These are phyloP conservation scores for Triangularia verruculosa DNA, from an alignment of 2,329 filamentous ascomycete genomes.

Conservation along the genomic window DNA sequence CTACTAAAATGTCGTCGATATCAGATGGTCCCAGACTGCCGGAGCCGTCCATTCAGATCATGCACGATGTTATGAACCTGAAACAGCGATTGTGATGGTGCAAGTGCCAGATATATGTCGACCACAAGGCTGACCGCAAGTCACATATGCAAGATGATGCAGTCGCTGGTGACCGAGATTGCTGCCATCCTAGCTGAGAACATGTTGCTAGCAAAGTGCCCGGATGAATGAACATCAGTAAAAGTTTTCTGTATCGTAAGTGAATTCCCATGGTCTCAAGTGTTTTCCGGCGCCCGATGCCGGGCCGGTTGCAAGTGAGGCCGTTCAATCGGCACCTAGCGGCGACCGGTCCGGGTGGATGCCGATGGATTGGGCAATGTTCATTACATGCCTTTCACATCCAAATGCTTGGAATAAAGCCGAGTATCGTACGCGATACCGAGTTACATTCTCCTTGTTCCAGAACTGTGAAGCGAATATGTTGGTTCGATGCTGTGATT, in stretches of 20 bases:
- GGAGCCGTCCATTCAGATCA: background rate
- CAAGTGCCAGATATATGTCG: background rate
- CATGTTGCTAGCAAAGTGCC: no score
- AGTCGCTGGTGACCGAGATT: background rate
- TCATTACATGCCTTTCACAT: no score
- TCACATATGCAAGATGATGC: background rate
- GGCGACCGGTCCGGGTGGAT: background rate
- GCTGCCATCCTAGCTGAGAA: no score
- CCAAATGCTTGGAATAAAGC: background rate
- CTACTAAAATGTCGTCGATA: background rate
- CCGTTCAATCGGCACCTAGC: background rate
- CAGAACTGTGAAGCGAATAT: background rate
- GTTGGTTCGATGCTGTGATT: conserved; percentile 15
- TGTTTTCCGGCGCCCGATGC: no score
- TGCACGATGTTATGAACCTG: background rate
- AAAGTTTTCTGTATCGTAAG: no score
- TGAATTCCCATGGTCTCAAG: no score
- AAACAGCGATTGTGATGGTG: background rate
- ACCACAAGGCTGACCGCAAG: background rate
- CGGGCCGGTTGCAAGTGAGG: background rate
- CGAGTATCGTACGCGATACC: background rate
- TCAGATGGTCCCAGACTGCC: background rate
- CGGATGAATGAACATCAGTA: no score
- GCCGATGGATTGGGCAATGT: background rate
- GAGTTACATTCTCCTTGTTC: background rate